Evolutionary conservation across 2,329 filamentous ascomycete species (phyloP).

Genomic region (Penicillium italicum): DNA sequence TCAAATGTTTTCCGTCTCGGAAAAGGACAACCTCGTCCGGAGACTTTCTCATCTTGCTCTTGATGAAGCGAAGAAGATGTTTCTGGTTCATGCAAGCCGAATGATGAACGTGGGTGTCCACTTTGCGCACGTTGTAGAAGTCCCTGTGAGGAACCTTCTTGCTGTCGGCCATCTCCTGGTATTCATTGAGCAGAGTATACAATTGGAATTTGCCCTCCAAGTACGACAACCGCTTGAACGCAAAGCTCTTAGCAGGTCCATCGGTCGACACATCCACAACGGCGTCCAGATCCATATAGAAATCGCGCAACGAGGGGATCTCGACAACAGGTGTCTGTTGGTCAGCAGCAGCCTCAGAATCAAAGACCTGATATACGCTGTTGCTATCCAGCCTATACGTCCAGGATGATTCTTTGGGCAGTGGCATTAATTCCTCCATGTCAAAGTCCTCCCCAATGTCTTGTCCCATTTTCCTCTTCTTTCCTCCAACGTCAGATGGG

Average conservation of each 20-base stretch:
- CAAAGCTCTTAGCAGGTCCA: slow-evolving; percentile 94
- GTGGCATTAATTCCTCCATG: slow-evolving; percentile 69
- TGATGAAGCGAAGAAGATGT: slow-evolving; percentile 95
- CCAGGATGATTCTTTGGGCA: slow-evolving; percentile 68
- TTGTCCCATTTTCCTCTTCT: slow-evolving; percentile 77
- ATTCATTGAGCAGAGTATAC: slow-evolving; percentile 89
- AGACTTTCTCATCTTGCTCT: slow-evolving; percentile 99
- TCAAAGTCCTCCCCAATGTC: slow-evolving; percentile 92
- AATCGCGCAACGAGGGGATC: slow-evolving; percentile 91
- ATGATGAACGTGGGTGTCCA: slow-evolving; percentile 98
- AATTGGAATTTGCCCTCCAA: slow-evolving; percentile 96
- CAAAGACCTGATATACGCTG: slow-evolving; percentile 90
- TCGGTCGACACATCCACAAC: slow-evolving; percentile 89
- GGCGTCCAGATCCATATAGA: slow-evolving; percentile 88
- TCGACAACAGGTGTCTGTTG: slow-evolving; percentile 67
- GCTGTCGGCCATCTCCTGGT: slow-evolving; percentile 95
- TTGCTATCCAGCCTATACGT: slow-evolving; percentile 74
- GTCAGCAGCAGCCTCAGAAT: slow-evolving; percentile 60
- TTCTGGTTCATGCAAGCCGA: slow-evolving; percentile 99
- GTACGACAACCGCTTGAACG: slow-evolving; percentile 90
- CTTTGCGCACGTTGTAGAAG: slow-evolving; percentile 98
- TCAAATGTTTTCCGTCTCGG: slow-evolving; percentile 87
- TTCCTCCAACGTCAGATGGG: slow-evolving; percentile 48
- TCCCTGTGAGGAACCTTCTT: slow-evolving; percentile 97
- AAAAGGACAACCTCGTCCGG: slow-evolving; percentile 91